Conservation (phyloP, 1,284 basidiomycete species). For the Ceratobasidium sp. region DNA sequence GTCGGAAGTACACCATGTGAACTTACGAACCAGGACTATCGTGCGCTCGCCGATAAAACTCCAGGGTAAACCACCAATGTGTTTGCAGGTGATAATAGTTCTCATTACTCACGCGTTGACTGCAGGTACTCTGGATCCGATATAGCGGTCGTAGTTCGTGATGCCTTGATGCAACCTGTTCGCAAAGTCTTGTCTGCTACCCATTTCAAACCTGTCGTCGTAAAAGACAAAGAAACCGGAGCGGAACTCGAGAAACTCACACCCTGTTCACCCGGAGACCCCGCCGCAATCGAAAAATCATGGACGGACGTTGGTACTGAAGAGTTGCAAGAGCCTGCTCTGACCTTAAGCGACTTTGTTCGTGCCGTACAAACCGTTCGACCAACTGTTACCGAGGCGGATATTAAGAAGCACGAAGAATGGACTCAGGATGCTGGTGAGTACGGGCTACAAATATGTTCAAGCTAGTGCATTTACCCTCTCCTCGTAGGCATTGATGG, state of each 20-base stretch:
- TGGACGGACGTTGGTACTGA: conserved; percentile 96
- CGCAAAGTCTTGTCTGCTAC: conserved; percentile 96
- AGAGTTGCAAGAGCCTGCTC: conserved; percentile 86
- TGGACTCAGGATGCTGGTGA: conserved; percentile 89
- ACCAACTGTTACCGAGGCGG: conserved; percentile 89
- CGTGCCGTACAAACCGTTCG: conserved; percentile 83
- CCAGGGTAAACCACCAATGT: conserved; percentile 71
- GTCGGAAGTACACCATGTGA: conserved; percentile 93
- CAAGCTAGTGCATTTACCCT: neutral
- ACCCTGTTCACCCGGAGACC: conserved; percentile 95
- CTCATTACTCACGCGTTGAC: neutral
- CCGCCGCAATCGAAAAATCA: conserved; percentile 85
- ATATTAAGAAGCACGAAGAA: conserved; percentile 90
- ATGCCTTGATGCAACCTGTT: conserved; percentile 98
- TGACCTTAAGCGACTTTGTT: conserved; percentile 85
- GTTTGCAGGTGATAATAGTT: conserved; percentile 15
- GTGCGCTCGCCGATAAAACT: conserved; percentile 83
- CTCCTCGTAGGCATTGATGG: conserved; percentile 24
- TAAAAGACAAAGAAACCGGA: conserved; percentile 56
- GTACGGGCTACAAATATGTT: neutral
- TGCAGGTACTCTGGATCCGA: conserved; percentile 91
- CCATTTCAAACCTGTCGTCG: conserved; percentile 82
- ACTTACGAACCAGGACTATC: conserved; percentile 82
- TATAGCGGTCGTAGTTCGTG: conserved; percentile 94
- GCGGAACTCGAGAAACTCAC: conserved; percentile 73